Evolutionary conservation across 1,284 basidiomycete genomes (phyloP), one percentile per base, ranked within the genome.

Genomic region (Cystobasidiaceae sp.): DNA sequence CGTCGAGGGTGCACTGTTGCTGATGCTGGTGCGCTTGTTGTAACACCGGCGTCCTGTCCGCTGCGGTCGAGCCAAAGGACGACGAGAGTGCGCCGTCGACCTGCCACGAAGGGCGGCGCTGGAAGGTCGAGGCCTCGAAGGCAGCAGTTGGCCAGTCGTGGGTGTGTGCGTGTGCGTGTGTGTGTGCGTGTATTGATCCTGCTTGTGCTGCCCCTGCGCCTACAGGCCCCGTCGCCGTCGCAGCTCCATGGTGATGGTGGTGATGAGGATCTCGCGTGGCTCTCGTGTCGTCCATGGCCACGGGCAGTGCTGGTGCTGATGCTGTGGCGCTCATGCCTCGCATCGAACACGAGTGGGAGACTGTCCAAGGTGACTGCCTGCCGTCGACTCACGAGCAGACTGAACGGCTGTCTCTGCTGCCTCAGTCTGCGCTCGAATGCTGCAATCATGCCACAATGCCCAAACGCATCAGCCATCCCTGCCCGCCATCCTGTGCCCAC

Each of bases 91-190:
- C 34, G 7, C 44, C 54, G 13, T 56, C 33, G 39, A 21, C 54
- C 41, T 56, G 54, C 54, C 54, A 56, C 41, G 54, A 56, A 3
- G 39, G 54, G 23, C 54, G 37, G 41, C 54, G n/a, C 15, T 44
- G 54, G 39, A 34, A 56, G 41, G 19, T 41, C 25, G 39, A 56
- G 23, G 54, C 21, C 27, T 56, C 54, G 4, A 39, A 21, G 23
- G 41, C 54, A 23, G 54, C 39, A 56, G 39, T 43, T 4, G 54
- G 54, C 54, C 54, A 56, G 54, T 56, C 45, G n/a, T 13, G 13
- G 45, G 15, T 30, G 54, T 56, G 30, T 56, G 23, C 25, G 33
- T n/a, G 5, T 33, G 19, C 17, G 4, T 34, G 50, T n/a, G 2
- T 30, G 1, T 34, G 50, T 9, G 5, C 4, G 33, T 34, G 30